These are phyloP conservation scores for Panicum hallii DNA, from an alignment of 202 grass and related monocot species.

Conservation along the genomic window DNA sequence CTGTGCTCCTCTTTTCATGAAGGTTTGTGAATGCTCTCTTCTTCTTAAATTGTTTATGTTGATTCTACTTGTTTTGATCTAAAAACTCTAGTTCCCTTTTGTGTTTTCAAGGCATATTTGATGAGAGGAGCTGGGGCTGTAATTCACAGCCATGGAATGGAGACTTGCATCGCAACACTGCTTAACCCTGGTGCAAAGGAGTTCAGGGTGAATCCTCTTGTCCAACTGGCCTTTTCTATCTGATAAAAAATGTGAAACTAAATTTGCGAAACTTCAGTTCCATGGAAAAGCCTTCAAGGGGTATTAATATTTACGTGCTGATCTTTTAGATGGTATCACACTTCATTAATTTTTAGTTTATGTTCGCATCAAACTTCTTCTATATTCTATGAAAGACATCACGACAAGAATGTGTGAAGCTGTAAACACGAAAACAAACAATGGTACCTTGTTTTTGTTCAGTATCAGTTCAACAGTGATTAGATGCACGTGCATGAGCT, in stretches of 20 bases:
- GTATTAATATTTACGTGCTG: slow-evolving; percentile 8
- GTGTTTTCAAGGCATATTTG: slow-evolving; percentile 70
- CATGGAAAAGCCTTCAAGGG: background rate
- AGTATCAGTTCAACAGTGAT: background rate
- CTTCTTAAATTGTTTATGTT: background rate
- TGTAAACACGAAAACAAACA: background rate
- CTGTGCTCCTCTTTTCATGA: slow-evolving; percentile 96
- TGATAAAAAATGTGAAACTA: slow-evolving; percentile 12
- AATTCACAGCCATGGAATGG: slow-evolving; percentile 98
- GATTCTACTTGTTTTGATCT: slow-evolving; percentile 22
- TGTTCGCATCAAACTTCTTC: background rate
- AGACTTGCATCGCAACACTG: slow-evolving; percentile 89
- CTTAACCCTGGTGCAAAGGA: slow-evolving; percentile 87
- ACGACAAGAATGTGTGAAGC: background rate
- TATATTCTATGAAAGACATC: slow-evolving; percentile 1
- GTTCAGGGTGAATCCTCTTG: slow-evolving; percentile 69
- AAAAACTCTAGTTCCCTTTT: slow-evolving; percentile 21
- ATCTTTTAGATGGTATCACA: background rate
- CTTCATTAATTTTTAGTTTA: background rate
- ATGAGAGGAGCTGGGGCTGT: slow-evolving; percentile 94
- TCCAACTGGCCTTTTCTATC: slow-evolving; percentile 21
- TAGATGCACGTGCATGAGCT: slow-evolving; percentile 10
- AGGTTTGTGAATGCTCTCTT: slow-evolving; percentile 52
- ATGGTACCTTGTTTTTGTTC: background rate
- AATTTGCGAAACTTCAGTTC: slow-evolving; percentile 20